Conservation (phyloP, 306 rosid genomes). For the Trifolium pratense region DNA sequence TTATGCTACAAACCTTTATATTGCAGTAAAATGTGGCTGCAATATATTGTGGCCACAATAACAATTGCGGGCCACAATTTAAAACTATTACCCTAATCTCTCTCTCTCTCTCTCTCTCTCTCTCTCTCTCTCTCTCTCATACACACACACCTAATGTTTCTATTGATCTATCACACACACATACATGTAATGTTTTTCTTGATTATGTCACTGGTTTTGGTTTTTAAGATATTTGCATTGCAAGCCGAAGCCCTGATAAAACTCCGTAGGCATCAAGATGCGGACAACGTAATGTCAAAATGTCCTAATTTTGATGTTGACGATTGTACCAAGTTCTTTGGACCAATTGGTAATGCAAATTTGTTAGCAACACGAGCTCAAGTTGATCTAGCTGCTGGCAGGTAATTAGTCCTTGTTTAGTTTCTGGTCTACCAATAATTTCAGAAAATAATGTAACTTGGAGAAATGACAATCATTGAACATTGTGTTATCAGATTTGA, state of each 20-base stretch:
- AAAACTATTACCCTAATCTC: background rate
- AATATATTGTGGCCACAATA: background rate
- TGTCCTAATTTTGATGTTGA: constrained; percentile 72
- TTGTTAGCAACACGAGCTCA: constrained; percentile 67
- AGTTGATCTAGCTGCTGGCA: constrained; percentile 71
- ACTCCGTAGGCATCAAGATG: constrained; percentile 80
- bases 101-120: background rate
- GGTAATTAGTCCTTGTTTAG: constrained; percentile 50
- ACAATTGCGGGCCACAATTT: background rate
- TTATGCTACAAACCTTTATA: background rate
- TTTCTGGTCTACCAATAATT: background rate
- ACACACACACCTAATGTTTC: too few relatives aligned
- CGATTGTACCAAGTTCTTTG: constrained; percentile 70
- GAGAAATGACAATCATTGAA: constrained; percentile 7
- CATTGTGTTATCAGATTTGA: constrained; percentile 59
- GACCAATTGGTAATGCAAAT: constrained; percentile 71
- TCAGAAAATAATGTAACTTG: background rate
- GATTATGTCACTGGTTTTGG: constrained; percentile 8
- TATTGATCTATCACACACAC: background rate
- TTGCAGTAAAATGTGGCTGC: background rate
- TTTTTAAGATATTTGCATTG: constrained; percentile 65
- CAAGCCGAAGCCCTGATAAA: constrained; percentile 85
- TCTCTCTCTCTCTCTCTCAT: background rate
- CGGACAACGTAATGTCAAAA: constrained; percentile 65
- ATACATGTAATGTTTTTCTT: background rate